A percentile compares a stretch with the other conserved stretches of the same genome.
Evolutionary conservation across 2,329 filamentous ascomycete species (phyloP).

Genomic region (Diaporthe velutina): DNA sequence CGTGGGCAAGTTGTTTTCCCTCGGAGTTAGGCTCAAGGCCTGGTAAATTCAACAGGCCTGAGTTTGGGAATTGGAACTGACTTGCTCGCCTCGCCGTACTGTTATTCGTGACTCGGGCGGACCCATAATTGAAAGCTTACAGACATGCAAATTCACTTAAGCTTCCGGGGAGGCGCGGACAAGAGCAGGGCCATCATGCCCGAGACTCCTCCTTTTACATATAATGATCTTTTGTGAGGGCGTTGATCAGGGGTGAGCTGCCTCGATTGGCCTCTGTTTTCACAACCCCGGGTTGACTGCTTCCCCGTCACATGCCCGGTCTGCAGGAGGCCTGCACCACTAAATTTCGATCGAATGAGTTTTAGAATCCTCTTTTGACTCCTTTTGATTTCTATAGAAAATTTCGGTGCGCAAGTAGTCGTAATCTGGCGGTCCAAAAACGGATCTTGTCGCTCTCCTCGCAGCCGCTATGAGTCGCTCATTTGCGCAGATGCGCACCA

Average conservation of each 20-base stretch:
- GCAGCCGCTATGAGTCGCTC: conserved; percentile 16
- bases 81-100: neutral
- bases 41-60: neutral
- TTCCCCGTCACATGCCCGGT: neutral
- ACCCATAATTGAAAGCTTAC: conserved; percentile 4
- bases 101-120: neutral
- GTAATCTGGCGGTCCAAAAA: neutral
- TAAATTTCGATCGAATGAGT: neutral
- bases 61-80: too few species aligned
- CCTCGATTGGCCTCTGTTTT: neutral
- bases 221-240: neutral
- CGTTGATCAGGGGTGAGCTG: neutral
- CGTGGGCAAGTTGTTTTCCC: too few species aligned
- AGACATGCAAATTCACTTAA: neutral
- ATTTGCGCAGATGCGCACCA: conserved; percentile 13
- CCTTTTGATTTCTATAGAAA: neutral
- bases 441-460: neutral
- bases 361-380: neutral
- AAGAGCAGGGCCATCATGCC: neutral
- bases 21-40: neutral
- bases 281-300: neutral
- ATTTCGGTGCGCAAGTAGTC: neutral
- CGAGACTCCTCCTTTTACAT: neutral
- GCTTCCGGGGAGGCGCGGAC: conserved; percentile 5
- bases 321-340: neutral